Evolutionary conservation across 2,329 filamentous ascomycete species (phyloP).

Genomic region (Chaetomium strumarium): DNA sequence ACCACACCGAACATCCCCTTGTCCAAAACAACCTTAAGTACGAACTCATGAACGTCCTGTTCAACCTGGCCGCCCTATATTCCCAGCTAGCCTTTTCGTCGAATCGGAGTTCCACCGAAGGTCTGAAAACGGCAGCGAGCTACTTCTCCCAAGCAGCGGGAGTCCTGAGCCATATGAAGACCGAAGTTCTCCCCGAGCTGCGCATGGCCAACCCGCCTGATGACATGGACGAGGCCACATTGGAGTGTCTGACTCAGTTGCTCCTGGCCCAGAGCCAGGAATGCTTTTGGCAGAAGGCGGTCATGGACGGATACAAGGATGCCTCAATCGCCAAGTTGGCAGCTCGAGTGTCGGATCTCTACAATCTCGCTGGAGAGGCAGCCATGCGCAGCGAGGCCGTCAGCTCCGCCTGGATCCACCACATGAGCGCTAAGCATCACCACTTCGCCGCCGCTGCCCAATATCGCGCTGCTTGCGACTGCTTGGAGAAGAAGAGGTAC

Average conservation of each 20-base stretch:
- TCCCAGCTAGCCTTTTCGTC: slow-evolving; percentile 81
- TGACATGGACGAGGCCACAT: slow-evolving; percentile 86
- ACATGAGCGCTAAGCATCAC: slow-evolving; percentile 94
- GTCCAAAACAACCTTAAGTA: slow-evolving; percentile 64
- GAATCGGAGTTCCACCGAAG: slow-evolving; percentile 72
- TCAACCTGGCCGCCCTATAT: slow-evolving; percentile 89
- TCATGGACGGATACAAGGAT: slow-evolving; percentile 90
- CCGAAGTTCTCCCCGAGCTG: slow-evolving; percentile 72
- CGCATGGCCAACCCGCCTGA: slow-evolving; percentile 77
- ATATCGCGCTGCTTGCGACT: slow-evolving; percentile 84
- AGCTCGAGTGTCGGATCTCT: slow-evolving; percentile 83
- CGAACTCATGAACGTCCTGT: slow-evolving; percentile 87
- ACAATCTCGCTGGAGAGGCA: slow-evolving; percentile 75
- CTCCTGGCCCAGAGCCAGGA: slow-evolving; percentile 92
- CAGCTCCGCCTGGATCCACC: slow-evolving; percentile 94
- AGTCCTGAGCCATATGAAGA: slow-evolving; percentile 72
- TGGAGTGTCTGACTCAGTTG: slow-evolving; percentile 76
- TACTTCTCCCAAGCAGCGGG: slow-evolving; percentile 87
- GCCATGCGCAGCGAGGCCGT: slow-evolving; percentile 85
- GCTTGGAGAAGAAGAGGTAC: slow-evolving; percentile 87
- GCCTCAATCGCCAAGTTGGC: slow-evolving; percentile 86
- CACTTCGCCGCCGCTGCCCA: slow-evolving; percentile 96
- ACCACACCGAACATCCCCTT: slow-evolving; percentile 71
- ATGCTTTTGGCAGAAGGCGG: slow-evolving; percentile 96
- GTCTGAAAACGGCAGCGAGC: slow-evolving; percentile 80